Conservation (phyloP, 2,329 filamentous ascomycete genomes). For the Diaporthe vexans region DNA sequence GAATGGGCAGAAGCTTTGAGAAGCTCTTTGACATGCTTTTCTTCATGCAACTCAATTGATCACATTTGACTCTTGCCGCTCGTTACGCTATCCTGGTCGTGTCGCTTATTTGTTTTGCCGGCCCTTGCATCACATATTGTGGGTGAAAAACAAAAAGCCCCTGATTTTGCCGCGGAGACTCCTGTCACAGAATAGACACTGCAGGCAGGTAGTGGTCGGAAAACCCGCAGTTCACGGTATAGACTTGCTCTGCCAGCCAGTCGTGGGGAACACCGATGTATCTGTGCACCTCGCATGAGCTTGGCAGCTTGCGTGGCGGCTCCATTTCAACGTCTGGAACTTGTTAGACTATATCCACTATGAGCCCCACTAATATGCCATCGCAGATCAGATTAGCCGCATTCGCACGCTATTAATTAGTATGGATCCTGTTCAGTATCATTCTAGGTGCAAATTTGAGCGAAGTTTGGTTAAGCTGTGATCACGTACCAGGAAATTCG, state of each 20-base stretch:
- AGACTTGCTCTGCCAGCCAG: neutral
- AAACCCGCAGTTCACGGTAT: neutral
- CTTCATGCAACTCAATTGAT: neutral
- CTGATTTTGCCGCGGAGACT: neutral
- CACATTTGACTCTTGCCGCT: neutral
- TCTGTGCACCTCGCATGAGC: conserved; percentile 15
- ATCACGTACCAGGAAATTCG: neutral
- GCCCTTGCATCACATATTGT: neutral
- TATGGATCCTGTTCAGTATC: neutral
- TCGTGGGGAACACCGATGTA: conserved; percentile 1
- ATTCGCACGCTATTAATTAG: neutral
- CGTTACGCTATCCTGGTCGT: neutral
- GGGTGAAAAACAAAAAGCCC: neutral
- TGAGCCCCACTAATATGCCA: conserved; percentile 8
- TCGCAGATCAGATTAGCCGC: conserved; percentile 20
- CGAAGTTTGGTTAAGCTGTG: neutral
- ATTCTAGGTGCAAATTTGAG: neutral
- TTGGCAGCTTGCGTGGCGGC: conserved; percentile 28
- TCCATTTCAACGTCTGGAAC: conserved; percentile 14
- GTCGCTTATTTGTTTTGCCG: conserved; percentile 11
- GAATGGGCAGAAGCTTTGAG: neutral
- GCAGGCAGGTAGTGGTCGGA: neutral
- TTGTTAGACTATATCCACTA: conserved; percentile 18
- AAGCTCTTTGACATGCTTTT: conserved; percentile 1
- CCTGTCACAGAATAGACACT: neutral